phyloP scores from a whole-genome alignment of 139 green algal genomes.

The Bryopsis sp. region DNA sequence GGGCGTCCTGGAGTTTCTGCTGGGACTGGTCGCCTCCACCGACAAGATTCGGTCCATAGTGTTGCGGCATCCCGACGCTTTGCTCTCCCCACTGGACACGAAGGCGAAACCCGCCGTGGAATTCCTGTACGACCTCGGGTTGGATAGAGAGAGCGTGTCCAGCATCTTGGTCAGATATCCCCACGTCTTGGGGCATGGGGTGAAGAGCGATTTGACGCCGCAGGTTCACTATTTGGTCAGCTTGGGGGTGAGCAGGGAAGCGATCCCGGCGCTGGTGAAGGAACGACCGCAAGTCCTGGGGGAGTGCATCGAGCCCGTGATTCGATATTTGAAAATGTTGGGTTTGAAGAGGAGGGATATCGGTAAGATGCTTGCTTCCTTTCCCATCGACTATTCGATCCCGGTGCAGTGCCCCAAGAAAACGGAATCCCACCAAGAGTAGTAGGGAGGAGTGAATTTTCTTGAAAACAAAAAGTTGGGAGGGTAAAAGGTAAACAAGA shows the following conservation, averaged over 20 bases:
- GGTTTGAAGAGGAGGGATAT: not conserved
- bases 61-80: not conserved
- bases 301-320: not conserved
- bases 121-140: not conserved
- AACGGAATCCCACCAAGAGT: too few relatives aligned
- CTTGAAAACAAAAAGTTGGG: too few relatives aligned
- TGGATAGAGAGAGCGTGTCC: not conserved
- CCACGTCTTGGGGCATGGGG: not conserved
- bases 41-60: not conserved
- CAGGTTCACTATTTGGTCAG: not conserved
- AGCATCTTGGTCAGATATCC: not conserved
- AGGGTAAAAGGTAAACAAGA: too few relatives aligned
- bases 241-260: not conserved
- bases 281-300: not conserved
- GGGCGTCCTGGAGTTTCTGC: too few relatives aligned
- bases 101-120: not conserved
- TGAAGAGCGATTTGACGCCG: not conserved
- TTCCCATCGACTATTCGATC: slow-evolving; percentile 2
- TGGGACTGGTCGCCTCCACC: not conserved
- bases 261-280: not conserved
- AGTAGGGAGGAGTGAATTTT: too few relatives aligned
- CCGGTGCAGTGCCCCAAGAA: not conserved
- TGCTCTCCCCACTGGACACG: not conserved
- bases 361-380: not conserved
- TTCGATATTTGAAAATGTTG: not conserved